Conservation (phyloP, 352 stramenopile species). For the Pythium dissimile region DNA sequence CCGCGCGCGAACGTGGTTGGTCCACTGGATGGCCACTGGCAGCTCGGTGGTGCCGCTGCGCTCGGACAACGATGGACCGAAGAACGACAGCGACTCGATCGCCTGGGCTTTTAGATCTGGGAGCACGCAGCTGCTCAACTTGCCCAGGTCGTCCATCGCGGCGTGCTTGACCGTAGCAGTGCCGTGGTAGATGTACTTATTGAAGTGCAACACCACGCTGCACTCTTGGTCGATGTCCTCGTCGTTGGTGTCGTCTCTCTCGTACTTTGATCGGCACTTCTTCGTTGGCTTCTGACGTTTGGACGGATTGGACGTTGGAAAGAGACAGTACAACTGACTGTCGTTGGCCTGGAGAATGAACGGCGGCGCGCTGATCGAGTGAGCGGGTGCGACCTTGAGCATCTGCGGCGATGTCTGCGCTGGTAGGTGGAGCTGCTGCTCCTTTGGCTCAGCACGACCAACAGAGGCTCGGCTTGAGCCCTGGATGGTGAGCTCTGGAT, state of each 20-base stretch:
- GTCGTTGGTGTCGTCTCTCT: conserved; percentile 25
- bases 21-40: conserved; percentile 3
- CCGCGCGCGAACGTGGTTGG: conserved; percentile 14
- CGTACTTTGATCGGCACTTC: conserved; percentile 17
- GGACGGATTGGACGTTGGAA: not conserved
- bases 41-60: not conserved
- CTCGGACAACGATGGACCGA: conserved; percentile 10
- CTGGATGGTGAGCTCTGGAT: conserved; percentile 2
- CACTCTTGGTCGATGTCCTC: conserved; percentile 18
- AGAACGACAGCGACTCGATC: conserved; percentile 18
- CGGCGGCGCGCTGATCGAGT: not conserved
- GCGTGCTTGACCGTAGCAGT: conserved; percentile 20
- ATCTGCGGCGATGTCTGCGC: not conserved
- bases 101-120: conserved; percentile 46
- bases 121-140: conserved; percentile 31
- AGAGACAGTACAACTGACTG: conserved; percentile 54
- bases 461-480: not conserved
- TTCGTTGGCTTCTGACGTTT: conserved; percentile 2
- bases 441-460: not conserved
- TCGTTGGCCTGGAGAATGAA: conserved; percentile 54
- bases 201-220: conserved; percentile 61
- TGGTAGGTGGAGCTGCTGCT: conserved; percentile 6
- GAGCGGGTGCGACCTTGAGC: conserved; percentile 23
- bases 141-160: conserved; percentile 42
- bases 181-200: conserved; percentile 55